Conservation (phyloP, 192 early-diverging fungal species). For the Coemansia sp. region DNA sequence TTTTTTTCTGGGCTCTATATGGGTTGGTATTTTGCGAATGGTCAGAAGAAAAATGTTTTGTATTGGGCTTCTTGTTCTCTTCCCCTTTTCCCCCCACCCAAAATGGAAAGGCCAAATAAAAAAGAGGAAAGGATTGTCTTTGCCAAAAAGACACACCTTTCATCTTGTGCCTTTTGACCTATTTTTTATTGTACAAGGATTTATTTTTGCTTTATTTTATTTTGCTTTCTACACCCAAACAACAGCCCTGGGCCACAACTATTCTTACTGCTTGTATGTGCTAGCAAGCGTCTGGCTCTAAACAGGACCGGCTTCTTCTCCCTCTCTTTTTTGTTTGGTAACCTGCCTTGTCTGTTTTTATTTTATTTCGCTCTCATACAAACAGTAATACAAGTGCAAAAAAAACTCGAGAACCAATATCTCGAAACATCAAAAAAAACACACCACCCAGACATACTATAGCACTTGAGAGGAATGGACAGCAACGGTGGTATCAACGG, state of each 20-base stretch:
- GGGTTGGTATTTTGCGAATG: neutral
- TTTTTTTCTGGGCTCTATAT: neutral
- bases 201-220: constrained; percentile 3
- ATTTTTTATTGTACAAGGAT: neutral
- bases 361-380: no score
- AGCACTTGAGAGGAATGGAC: constrained; percentile 1
- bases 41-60: neutral
- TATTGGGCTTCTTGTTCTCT: neutral
- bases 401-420: no score
- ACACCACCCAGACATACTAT: constrained; percentile 25
- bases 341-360: no score
- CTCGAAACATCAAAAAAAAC: constrained; percentile 63
- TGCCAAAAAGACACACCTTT: neutral
- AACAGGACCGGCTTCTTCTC: neutral
- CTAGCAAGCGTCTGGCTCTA: neutral
- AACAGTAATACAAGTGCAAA: no score
- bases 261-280: neutral
- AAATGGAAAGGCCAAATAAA: neutral
- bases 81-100: neutral
- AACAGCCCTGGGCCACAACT: neutral
- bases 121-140: neutral
- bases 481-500: constrained; percentile 1
- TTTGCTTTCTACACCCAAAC: constrained; percentile 1
- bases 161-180: neutral
- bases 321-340: no score